phyloP scores from a whole-genome alignment of 345 rosid species.

The Diplotaxis tenuifolia region DNA sequence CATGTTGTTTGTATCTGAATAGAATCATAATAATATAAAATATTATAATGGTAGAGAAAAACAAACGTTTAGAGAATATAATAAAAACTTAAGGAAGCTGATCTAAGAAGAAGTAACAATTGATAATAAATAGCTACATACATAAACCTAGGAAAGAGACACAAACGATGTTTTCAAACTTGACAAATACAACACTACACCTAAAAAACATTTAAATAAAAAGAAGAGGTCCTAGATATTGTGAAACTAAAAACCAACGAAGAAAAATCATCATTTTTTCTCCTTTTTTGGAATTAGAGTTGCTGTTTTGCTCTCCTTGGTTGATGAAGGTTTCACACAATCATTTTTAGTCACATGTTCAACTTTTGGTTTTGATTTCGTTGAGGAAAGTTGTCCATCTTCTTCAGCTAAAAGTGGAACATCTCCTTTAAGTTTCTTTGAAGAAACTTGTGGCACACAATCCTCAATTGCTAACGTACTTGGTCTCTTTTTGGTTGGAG shows the following conservation, averaged over 20 bases:
- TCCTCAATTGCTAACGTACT: background rate
- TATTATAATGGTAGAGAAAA: background rate
- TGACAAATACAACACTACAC: too few relatives aligned
- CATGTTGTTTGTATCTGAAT: too few relatives aligned
- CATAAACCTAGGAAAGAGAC: background rate
- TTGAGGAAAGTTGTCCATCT: background rate
- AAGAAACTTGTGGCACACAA: background rate
- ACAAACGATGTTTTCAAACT: background rate
- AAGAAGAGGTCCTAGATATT: background rate
- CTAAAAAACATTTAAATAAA: background rate
- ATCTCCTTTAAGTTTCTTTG: background rate
- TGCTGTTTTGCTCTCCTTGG: background rate
- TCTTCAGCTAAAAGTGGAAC: background rate
- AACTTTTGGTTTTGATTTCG: background rate
- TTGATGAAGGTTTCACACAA: background rate
- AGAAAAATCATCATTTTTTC: background rate
- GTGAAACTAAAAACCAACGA: background rate
- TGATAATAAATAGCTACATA: too few relatives aligned
- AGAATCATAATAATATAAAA: too few relatives aligned
- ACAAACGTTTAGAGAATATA: too few relatives aligned
- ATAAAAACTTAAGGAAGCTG: background rate
- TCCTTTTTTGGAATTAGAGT: background rate
- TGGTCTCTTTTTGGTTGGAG: background rate
- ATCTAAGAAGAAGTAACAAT: too few relatives aligned
- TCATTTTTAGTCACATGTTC: background rate